Conservation (phyloP, 257 asterid species). For the Datura wrightii region DNA sequence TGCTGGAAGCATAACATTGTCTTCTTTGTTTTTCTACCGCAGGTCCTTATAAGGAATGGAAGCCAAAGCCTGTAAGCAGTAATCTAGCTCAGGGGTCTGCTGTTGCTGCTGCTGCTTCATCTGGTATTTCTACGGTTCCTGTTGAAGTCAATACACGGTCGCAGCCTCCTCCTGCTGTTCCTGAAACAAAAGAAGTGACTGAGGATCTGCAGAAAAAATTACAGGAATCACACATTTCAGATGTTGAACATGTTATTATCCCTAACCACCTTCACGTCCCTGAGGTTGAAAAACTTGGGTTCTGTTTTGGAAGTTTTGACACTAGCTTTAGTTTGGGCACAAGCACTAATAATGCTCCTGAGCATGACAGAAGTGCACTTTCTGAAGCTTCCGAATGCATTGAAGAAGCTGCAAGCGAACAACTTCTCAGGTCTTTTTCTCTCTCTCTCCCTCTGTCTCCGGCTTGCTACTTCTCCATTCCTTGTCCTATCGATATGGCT, state of each 20-base stretch:
- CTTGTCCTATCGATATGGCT: neutral
- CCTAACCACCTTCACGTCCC: constrained; percentile 90
- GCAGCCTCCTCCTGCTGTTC: constrained; percentile 42
- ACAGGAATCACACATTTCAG: constrained; percentile 64
- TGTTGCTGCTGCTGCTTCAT: constrained; percentile 51
- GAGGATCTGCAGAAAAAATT: constrained; percentile 69
- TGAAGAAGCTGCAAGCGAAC: constrained; percentile 68
- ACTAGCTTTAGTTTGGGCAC: constrained; percentile 63
- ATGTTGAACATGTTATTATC: constrained; percentile 72
- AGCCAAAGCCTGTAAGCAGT: constrained; percentile 74
- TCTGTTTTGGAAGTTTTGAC: constrained; percentile 94
- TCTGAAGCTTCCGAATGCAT: constrained; percentile 62
- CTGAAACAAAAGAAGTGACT: constrained; percentile 58
- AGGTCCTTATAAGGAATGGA: constrained; percentile 85
- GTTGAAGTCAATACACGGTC: constrained; percentile 52
- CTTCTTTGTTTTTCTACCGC: constrained; percentile 48
- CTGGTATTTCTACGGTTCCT: constrained; percentile 54
- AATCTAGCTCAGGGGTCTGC: constrained; percentile 48
- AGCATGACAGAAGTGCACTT: constrained; percentile 49
- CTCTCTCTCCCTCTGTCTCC: neutral
- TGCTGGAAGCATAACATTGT: constrained; percentile 27
- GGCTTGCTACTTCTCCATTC: neutral
- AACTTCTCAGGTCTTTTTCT: constrained; percentile 61
- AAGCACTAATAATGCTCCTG: constrained; percentile 50
- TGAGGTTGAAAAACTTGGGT: constrained; percentile 83